Evolutionary conservation across 306 rosid species (phyloP), one percentile per base, ranked within the genome.

Genomic region (Echinosophora koreensis): DNA sequence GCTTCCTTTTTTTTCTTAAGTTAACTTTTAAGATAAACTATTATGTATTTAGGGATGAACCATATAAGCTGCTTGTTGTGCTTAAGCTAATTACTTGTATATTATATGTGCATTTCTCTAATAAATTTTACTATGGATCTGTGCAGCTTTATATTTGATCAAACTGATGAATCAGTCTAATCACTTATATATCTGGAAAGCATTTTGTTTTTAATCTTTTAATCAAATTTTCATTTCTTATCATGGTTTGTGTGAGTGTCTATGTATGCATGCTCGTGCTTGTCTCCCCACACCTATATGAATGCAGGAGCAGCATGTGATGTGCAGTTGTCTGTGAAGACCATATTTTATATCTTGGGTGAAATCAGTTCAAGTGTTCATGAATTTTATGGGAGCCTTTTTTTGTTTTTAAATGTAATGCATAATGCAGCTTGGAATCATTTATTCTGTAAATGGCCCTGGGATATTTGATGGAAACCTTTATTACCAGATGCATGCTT

Each of bases 61-160:
- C 17, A 58, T 16, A 32, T 17, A 46, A 68, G 54, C 41, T 58
- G 18, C 60, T 69, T 46, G 64, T 69, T 22, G 38, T 34, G 65
- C 34, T 59, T 49, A 66, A 9, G 70, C 8, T 41, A 62, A 12
- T 60, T 62, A n/a, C 41, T 41, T 41, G 47, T 54, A 16, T 54
- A 28, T 13, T 58, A 16, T 28, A 15, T 54, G 6, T 51, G 66
- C 60, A 14, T 64, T 63, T 71, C 22, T 52, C 8, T 30, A 14
- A 17, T 59, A 60, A 13, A 6, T 38, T 67, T 67, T 56, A 35
- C 35, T 35, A 13, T 74, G 71, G 62, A 7, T 32, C 66, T 56
- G 34, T 64, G 47, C 35, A 18, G 35, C 79, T 64, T 75, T 35
- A 44, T 15, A 76, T 68, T 49, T 65, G 54, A 32, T 55, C 66